Conservation (phyloP, 805 yeast species). For the Naumovozyma baii region DNA sequence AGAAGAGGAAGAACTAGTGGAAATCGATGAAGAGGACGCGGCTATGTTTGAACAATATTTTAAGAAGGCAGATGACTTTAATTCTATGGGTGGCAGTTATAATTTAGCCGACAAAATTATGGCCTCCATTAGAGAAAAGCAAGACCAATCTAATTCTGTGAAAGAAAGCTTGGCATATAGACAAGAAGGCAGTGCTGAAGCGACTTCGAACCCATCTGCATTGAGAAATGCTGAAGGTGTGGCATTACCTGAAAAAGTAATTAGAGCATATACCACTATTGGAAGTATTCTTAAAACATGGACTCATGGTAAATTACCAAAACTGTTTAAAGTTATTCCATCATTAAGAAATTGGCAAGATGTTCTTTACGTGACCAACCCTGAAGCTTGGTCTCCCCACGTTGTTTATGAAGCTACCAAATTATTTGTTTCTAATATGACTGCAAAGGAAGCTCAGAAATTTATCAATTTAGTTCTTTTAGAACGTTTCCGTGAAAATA, state of each 20-base stretch:
- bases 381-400: constrained; percentile 90
- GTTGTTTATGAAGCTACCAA: constrained; percentile 92
- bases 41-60: constrained; percentile 75
- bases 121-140: constrained; percentile 79
- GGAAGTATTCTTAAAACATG: constrained; percentile 81
- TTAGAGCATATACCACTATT: constrained; percentile 86
- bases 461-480: constrained; percentile 60
- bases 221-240: constrained; percentile 58
- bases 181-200: constrained; percentile 11
- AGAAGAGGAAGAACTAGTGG: constrained; percentile 52
- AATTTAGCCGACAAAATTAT: constrained; percentile 87
- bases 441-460: constrained; percentile 79
- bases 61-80: constrained; percentile 34
- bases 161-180: constrained; percentile 12
- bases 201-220: constrained; percentile 15
- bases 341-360: constrained; percentile 93
- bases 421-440: constrained; percentile 81
- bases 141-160: constrained; percentile 26
- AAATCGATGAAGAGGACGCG: constrained; percentile 72
- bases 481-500: constrained; percentile 61
- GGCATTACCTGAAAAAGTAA: constrained; percentile 88
- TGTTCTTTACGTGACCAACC: constrained; percentile 83
- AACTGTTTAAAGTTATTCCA: constrained; percentile 89
- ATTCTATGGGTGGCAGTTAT: constrained; percentile 37
- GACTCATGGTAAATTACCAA: constrained; percentile 95